These are phyloP conservation scores for Debaryomyces sp. DNA, from an alignment of 1,139 yeast species.

Conservation along the genomic window DNA sequence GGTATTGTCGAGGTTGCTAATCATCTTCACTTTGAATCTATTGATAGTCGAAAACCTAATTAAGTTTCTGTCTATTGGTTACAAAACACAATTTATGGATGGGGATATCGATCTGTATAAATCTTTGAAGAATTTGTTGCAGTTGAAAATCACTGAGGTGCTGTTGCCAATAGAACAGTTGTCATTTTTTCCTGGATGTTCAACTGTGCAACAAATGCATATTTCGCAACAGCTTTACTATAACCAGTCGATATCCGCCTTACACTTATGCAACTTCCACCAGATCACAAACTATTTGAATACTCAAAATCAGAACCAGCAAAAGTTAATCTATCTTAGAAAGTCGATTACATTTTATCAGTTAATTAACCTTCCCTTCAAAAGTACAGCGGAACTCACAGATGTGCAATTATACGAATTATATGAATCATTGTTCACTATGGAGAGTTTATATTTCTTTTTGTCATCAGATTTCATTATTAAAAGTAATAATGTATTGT, in stretches of 20 bases:
- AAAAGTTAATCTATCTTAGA: conserved; percentile 35
- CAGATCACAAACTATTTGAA: conserved; percentile 30
- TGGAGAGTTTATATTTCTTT: conserved; percentile 37
- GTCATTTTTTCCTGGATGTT: conserved; percentile 26
- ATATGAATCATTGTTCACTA: conserved; percentile 34
- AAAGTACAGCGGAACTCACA: conserved; percentile 23
- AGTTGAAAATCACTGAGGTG: conserved; percentile 32
- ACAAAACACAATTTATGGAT: neutral
- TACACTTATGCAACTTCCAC: conserved; percentile 41
- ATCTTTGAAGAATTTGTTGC: conserved; percentile 29
- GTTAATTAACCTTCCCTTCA: conserved; percentile 29
- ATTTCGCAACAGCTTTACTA: conserved; percentile 36
- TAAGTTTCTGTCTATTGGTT: conserved; percentile 19
- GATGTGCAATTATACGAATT: conserved; percentile 36
- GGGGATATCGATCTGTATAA: conserved; percentile 9
- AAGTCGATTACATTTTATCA: conserved; percentile 42
- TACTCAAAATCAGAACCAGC: conserved; percentile 30
- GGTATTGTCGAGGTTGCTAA: conserved; percentile 31
- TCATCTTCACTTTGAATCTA: conserved; percentile 32
- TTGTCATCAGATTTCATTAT: conserved; percentile 25
- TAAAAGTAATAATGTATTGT: conserved; percentile 11
- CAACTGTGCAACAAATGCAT: conserved; percentile 1
- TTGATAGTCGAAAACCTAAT: conserved; percentile 36
- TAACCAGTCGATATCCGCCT: conserved; percentile 33
- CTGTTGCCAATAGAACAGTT: conserved; percentile 32